phyloP scores from a whole-genome alignment of 306 rosid genomes.

The Casuarina equisetifolia region DNA sequence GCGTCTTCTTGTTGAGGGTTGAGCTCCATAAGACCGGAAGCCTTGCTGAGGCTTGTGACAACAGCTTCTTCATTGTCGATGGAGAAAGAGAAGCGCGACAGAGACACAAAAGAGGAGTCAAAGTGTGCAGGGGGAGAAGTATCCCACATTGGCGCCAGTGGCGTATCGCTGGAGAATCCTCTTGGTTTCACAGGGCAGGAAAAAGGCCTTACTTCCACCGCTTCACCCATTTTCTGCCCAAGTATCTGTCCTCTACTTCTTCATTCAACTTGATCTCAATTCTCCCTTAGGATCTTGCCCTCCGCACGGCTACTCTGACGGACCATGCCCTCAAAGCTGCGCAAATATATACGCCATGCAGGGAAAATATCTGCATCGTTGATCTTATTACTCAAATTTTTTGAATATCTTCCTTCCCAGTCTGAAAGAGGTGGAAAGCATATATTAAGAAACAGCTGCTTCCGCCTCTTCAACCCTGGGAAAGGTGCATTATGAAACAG shows the following conservation, averaged over 20 bases:
- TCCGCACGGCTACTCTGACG: neutral
- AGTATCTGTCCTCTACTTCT: neutral
- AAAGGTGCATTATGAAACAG: too few species aligned
- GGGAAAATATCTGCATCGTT: neutral
- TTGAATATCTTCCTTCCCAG: neutral
- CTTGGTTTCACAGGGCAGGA: neutral
- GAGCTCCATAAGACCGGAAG: constrained; percentile 16
- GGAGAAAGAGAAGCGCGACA: constrained; percentile 4
- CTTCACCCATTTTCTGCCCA: neutral
- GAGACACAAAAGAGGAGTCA: neutral
- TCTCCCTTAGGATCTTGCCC: neutral
- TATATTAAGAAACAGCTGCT: too few species aligned
- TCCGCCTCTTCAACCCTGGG: too few species aligned
- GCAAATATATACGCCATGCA: neutral
- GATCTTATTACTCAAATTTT: neutral
- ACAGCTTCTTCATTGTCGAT: neutral
- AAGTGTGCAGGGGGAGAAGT: neutral
- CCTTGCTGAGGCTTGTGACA: neutral
- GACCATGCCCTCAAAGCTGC: neutral
- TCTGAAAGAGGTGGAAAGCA: too few species aligned
- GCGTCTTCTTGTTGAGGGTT: constrained; percentile 32
- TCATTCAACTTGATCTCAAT: neutral
- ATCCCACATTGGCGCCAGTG: neutral
- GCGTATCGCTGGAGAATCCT: neutral
- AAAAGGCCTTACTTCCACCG: neutral